phyloP scores from a whole-genome alignment of 192 early-diverging fungal genomes.

The Diversispora eburnea region DNA sequence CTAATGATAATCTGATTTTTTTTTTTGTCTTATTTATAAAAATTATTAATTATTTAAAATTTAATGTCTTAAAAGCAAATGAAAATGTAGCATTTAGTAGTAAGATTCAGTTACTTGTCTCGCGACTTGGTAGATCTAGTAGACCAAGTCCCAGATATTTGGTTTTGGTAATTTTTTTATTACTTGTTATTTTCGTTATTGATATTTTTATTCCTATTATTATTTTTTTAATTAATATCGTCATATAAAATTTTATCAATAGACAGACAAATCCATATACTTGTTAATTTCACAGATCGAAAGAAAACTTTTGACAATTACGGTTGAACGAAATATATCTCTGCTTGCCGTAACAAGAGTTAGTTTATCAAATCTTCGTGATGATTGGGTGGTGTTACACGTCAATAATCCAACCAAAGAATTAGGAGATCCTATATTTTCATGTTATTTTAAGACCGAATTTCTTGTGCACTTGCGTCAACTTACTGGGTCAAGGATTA shows the following conservation, averaged over 20 bases:
- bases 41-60: not conserved
- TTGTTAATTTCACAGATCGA: conserved; percentile 58
- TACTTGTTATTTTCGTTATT: not conserved
- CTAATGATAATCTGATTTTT: not conserved
- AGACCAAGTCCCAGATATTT: conserved; percentile 65
- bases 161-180: conserved; percentile 50
- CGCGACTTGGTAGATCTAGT: conserved; percentile 71
- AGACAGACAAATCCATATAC: conserved; percentile 57
- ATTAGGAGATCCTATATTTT: conserved; percentile 60
- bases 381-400: conserved; percentile 71
- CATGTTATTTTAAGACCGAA: conserved; percentile 72
- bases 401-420: conserved; percentile 48
- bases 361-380: conserved; percentile 65
- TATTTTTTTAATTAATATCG: not conserved
- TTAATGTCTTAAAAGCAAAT: conserved; percentile 25
- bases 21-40: not conserved
- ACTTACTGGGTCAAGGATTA: conserved; percentile 54
- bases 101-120: conserved; percentile 57
- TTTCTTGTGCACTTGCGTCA: conserved; percentile 59
- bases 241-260: not conserved
- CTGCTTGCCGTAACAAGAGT: conserved; percentile 53
- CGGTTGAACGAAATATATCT: conserved; percentile 51
- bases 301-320: conserved; percentile 50
- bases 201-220: not conserved
- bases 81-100: conserved; percentile 62